These are phyloP conservation scores for Penicillium manginii DNA, from an alignment of 495 filamentous ascomycete genomes.

Conservation along the genomic window DNA sequence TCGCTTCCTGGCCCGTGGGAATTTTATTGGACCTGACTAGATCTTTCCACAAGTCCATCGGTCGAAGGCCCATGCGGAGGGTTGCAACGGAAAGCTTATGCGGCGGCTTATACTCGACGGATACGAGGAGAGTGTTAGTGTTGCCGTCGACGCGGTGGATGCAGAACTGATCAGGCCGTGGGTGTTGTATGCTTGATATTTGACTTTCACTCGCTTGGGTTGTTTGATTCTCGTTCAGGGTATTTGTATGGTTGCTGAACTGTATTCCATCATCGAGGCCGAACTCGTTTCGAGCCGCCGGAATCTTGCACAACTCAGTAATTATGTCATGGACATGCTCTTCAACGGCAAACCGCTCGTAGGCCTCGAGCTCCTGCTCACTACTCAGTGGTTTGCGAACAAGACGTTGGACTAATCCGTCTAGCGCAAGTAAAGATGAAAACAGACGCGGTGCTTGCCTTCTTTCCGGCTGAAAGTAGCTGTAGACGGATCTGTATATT, in stretches of 20 bases:
- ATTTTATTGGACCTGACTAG: slow-evolving; percentile 24
- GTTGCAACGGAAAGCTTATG: slow-evolving; percentile 37
- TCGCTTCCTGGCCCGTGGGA: slow-evolving; percentile 19
- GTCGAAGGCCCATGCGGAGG: slow-evolving; percentile 32
- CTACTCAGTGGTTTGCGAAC: slow-evolving; percentile 17
- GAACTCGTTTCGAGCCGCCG: slow-evolving; percentile 20
- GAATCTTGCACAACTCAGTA: slow-evolving; percentile 24
- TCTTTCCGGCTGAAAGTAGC: slow-evolving; percentile 22
- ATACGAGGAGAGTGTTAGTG: slow-evolving; percentile 27
- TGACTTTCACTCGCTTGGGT: slow-evolving; percentile 3
- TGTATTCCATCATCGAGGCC: slow-evolving; percentile 15
- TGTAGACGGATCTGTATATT: slow-evolving; percentile 32
- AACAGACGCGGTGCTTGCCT: slow-evolving; percentile 13
- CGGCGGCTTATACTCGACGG: slow-evolving; percentile 41
- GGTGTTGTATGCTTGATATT: slow-evolving; percentile 4
- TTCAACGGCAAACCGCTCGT: slow-evolving; percentile 25
- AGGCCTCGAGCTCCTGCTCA: slow-evolving; percentile 21
- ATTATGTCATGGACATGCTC: slow-evolving; percentile 27
- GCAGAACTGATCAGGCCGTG: slow-evolving; percentile 26
- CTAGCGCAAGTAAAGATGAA: slow-evolving; percentile 16
- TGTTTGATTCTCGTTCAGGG: background rate
- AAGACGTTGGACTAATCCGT: slow-evolving; percentile 18
- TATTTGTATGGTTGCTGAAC: slow-evolving; percentile 19
- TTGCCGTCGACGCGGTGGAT: slow-evolving; percentile 25
- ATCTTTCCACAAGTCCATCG: slow-evolving; percentile 24